These are phyloP conservation scores for Biscogniauxia marginata DNA, from an alignment of 2,329 filamentous ascomycete species.

Conservation along the genomic window DNA sequence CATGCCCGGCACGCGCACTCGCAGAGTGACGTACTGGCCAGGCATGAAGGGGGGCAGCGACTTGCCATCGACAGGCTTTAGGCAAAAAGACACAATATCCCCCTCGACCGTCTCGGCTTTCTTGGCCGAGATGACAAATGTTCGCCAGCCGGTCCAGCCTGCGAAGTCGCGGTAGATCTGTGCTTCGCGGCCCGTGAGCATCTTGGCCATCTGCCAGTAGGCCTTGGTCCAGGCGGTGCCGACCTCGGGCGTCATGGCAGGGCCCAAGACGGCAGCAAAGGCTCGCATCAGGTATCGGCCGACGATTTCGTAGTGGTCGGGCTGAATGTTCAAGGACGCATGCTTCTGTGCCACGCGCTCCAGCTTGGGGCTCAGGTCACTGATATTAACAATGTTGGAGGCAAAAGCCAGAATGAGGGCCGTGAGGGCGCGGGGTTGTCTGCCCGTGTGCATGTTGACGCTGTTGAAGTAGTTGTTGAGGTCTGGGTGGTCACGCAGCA, in stretches of 20 bases:
- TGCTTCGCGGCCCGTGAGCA: constrained; percentile 67
- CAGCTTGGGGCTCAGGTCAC: constrained; percentile 51
- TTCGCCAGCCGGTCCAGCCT: constrained; percentile 66
- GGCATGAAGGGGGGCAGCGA: constrained; percentile 64
- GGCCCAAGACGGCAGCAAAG: constrained; percentile 65
- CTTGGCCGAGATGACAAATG: constrained; percentile 65
- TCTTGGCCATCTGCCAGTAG: constrained; percentile 70
- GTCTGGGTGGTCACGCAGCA: constrained; percentile 63
- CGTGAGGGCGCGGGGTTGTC: constrained; percentile 62
- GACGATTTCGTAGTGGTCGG: constrained; percentile 70
- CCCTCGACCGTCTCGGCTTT: constrained; percentile 57
- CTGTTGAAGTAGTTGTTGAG: constrained; percentile 71
- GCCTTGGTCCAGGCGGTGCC: constrained; percentile 68
- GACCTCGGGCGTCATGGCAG: constrained; percentile 62
- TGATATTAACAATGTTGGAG: constrained; percentile 64
- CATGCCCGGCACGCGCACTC: constrained; percentile 53
- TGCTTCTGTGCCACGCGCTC: constrained; percentile 70
- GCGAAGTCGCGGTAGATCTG: constrained; percentile 60
- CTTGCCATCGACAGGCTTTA: constrained; percentile 60
- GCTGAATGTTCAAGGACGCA: constrained; percentile 64
- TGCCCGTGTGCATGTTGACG: constrained; percentile 61
- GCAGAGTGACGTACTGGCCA: constrained; percentile 71
- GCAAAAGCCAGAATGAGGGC: constrained; percentile 69
- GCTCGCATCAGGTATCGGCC: constrained; percentile 67
- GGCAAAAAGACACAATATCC: constrained; percentile 69